Evolutionary conservation across 2,329 filamentous ascomycete genomes (phyloP).

Genomic region (Cladosporium cucumerinum): DNA sequence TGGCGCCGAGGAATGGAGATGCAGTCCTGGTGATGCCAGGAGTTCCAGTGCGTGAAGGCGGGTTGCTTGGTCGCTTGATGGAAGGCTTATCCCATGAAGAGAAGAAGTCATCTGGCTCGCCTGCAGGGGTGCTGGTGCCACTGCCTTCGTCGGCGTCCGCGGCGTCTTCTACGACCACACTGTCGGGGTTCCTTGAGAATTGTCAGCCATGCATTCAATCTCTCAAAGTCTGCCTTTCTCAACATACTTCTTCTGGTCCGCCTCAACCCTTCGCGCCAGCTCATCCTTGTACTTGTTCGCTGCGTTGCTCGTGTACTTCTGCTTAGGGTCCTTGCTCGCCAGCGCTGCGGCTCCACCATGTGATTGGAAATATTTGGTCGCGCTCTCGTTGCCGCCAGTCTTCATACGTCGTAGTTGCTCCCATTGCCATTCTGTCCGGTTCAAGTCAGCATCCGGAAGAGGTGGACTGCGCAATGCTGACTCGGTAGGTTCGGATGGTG

Average conservation of each 20-base stretch:
- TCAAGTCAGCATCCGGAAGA: background rate
- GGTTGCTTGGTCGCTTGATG: slow-evolving; percentile 93
- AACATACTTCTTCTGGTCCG: slow-evolving; percentile 78
- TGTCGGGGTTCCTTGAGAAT: slow-evolving; percentile 66
- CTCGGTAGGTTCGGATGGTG: background rate
- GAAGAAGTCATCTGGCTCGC: slow-evolving; percentile 92
- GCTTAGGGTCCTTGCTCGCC: slow-evolving; percentile 93
- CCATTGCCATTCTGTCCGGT: slow-evolving; percentile 79
- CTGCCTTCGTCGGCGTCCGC: slow-evolving; percentile 58
- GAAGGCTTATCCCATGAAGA: slow-evolving; percentile 98
- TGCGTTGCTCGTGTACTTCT: slow-evolving; percentile 91
- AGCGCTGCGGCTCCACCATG: slow-evolving; percentile 92
- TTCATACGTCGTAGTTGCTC: slow-evolving; percentile 97
- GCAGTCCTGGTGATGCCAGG: slow-evolving; percentile 77
- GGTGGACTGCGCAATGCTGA: background rate
- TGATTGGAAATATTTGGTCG: slow-evolving; percentile 96
- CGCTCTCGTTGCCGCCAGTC: slow-evolving; percentile 95
- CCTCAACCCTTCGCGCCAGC: slow-evolving; percentile 76
- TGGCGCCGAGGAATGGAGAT: slow-evolving; percentile 77
- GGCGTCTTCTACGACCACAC: slow-evolving; percentile 80
- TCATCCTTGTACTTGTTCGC: slow-evolving; percentile 98
- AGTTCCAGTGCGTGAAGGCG: slow-evolving; percentile 83
- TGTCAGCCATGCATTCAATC: slow-evolving; percentile 25
- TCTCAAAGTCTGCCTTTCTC: background rate
- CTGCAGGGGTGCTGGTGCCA: slow-evolving; percentile 70